Conservation (phyloP, 768 basidiomycete genomes). For the Butyriboletus loyo region DNA sequence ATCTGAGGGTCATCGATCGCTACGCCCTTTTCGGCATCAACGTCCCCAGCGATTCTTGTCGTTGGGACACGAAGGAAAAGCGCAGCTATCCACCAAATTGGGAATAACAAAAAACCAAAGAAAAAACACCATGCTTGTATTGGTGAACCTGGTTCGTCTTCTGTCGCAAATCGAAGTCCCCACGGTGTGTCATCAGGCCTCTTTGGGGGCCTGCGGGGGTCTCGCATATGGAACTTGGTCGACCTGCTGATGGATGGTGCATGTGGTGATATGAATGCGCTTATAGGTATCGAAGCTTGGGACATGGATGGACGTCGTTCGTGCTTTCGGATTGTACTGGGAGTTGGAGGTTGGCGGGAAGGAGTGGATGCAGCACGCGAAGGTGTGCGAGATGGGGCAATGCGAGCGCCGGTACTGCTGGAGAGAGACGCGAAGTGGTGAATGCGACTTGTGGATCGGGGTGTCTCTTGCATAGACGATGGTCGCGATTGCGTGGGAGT, state of each 20-base stretch:
- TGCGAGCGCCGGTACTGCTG: slow-evolving; percentile 32
- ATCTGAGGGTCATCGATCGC: slow-evolving; percentile 77
- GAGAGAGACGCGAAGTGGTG: slow-evolving; percentile 33
- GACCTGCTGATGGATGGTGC: slow-evolving; percentile 66
- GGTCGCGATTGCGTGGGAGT: slow-evolving; percentile 33
- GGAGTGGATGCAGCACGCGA: slow-evolving; percentile 38
- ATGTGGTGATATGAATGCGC: slow-evolving; percentile 73
- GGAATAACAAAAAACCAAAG: slow-evolving; percentile 57
- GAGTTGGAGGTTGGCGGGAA: slow-evolving; percentile 29
- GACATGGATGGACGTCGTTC: slow-evolving; percentile 55
- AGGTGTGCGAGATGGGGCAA: slow-evolving; percentile 30
- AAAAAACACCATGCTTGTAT: slow-evolving; percentile 79
- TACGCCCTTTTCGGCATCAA: slow-evolving; percentile 62
- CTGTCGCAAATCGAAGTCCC: slow-evolving; percentile 55
- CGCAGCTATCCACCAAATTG: slow-evolving; percentile 66
- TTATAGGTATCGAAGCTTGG: slow-evolving; percentile 74
- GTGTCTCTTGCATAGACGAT: slow-evolving; percentile 27
- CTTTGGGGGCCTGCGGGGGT: slow-evolving; percentile 65
- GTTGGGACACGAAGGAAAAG: slow-evolving; percentile 51
- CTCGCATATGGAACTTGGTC: slow-evolving; percentile 73
- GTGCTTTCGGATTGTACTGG: slow-evolving; percentile 25
- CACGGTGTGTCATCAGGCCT: slow-evolving; percentile 56
- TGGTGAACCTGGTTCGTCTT: slow-evolving; percentile 49
- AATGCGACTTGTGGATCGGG: slow-evolving; percentile 14
- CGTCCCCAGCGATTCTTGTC: slow-evolving; percentile 60